phyloP scores from a whole-genome alignment of 805 yeast species.

The Candida hungchunana region DNA sequence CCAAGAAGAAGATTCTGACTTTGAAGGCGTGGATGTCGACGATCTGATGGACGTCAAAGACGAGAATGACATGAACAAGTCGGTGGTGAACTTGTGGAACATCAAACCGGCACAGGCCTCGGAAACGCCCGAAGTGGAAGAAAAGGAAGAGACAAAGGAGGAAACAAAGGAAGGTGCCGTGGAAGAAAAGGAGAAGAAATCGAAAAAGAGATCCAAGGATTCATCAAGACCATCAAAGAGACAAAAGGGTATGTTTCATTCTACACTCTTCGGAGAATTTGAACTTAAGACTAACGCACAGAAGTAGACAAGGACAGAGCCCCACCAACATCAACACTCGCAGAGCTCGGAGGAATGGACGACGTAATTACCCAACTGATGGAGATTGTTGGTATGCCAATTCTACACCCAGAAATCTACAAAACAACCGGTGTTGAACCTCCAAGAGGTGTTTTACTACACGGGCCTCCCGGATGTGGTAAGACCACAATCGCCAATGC shows the following conservation, averaged over 20 bases:
- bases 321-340: constrained; percentile 64
- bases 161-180: constrained; percentile 11
- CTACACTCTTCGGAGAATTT: not conserved
- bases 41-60: constrained; percentile 65
- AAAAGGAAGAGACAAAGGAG: constrained; percentile 4
- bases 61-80: constrained; percentile 67
- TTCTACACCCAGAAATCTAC: constrained; percentile 90
- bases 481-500: constrained; percentile 96
- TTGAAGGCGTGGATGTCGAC: constrained; percentile 31
- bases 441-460: constrained; percentile 88
- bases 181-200: constrained; percentile 30
- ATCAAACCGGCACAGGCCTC: constrained; percentile 21
- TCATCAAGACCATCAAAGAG: constrained; percentile 31
- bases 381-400: constrained; percentile 90
- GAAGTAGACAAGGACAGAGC: constrained; percentile 54
- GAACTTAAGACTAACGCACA: constrained; percentile 25
- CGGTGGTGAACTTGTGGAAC: constrained; percentile 71
- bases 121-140: constrained; percentile 3
- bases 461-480: constrained; percentile 99
- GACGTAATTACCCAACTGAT: constrained; percentile 77
- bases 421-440: constrained; percentile 87
- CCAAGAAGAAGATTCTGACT: constrained; percentile 35
- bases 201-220: constrained; percentile 52
- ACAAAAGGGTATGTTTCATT: constrained; percentile 31
- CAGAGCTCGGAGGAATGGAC: constrained; percentile 87